These are phyloP conservation scores for Byssochlamys sp. DNA, from an alignment of 2,329 filamentous ascomycete genomes.

Conservation along the genomic window DNA sequence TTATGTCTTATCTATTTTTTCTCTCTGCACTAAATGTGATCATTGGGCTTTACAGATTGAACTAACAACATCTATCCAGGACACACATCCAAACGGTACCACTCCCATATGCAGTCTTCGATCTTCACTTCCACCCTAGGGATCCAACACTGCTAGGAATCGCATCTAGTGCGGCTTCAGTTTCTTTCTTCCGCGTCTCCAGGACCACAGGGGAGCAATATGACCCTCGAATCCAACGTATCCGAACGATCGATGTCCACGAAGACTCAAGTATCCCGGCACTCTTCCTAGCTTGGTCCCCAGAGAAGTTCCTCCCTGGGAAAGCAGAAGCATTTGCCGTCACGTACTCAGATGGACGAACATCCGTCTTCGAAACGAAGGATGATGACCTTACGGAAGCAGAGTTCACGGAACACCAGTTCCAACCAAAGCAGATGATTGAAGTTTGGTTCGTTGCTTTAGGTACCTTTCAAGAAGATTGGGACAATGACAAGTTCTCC, in stretches of 20 bases:
- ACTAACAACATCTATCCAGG: conserved; percentile 29
- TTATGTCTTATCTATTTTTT: conserved; percentile 3
- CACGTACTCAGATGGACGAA: conserved; percentile 60
- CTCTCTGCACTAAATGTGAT: background rate
- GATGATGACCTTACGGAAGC: conserved; percentile 7
- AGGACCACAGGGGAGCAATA: conserved; percentile 5
- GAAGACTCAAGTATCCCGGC: conserved; percentile 52
- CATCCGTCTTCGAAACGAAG: conserved; percentile 47
- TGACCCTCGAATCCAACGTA: conserved; percentile 15
- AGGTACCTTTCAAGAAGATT: conserved; percentile 9
- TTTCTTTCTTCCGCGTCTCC: conserved; percentile 28
- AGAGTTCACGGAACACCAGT: conserved; percentile 15
- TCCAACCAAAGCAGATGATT: conserved; percentile 22
- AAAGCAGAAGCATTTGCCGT: conserved; percentile 50
- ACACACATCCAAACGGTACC: conserved; percentile 48
- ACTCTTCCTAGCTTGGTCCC: conserved; percentile 66
- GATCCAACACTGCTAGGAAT: conserved; percentile 54
- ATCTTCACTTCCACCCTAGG: conserved; percentile 67
- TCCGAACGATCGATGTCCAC: conserved; percentile 42
- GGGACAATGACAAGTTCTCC: background rate
- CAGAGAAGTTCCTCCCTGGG: conserved; percentile 25
- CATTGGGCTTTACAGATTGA: conserved; percentile 6
- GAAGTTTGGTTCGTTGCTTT: conserved; percentile 34
- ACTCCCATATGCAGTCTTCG: conserved; percentile 67
- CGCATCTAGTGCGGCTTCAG: conserved; percentile 60